Percentiles rank a stretch among this genome's conserved stretches.
Evolutionary conservation across 139 green algal species (phyloP).

Genomic region (Micractinium conductrix): DNA sequence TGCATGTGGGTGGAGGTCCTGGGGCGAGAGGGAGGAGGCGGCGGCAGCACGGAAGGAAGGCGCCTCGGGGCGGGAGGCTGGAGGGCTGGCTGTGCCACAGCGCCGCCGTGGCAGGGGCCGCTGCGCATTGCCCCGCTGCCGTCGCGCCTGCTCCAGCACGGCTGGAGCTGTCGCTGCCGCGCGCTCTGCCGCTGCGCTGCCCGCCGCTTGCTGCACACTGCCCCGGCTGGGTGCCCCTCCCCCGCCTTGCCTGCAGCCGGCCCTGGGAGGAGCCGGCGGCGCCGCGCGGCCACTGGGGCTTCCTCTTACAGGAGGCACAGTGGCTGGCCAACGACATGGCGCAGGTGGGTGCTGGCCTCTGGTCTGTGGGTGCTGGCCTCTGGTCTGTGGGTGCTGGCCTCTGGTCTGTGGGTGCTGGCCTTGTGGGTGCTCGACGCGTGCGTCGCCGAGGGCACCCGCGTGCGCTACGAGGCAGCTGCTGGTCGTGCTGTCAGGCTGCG

Average conservation of each 20-base stretch:
- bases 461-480: no score
- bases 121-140: neutral
- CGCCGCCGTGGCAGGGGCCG: neutral
- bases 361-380: no score
- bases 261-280: constrained; percentile 53
- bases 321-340: constrained; percentile 77
- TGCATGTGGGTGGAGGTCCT: no score
- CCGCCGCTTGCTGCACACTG: neutral
- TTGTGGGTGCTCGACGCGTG: no score
- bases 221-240: neutral
- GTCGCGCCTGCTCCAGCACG: neutral
- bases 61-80: no score
- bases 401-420: no score
- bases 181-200: neutral
- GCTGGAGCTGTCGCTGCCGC: no score
- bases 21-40: no score
- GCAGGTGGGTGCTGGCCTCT: constrained; percentile 14
- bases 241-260: constrained; percentile 14
- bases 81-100: neutral
- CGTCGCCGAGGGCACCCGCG: no score
- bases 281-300: constrained; percentile 56
- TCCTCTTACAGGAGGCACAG: constrained; percentile 63
- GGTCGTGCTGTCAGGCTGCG: no score
- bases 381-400: no score
- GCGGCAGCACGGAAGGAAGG: no score